Conservation (phyloP, 192 early-diverging fungal species). For the Dispira parvispora region DNA sequence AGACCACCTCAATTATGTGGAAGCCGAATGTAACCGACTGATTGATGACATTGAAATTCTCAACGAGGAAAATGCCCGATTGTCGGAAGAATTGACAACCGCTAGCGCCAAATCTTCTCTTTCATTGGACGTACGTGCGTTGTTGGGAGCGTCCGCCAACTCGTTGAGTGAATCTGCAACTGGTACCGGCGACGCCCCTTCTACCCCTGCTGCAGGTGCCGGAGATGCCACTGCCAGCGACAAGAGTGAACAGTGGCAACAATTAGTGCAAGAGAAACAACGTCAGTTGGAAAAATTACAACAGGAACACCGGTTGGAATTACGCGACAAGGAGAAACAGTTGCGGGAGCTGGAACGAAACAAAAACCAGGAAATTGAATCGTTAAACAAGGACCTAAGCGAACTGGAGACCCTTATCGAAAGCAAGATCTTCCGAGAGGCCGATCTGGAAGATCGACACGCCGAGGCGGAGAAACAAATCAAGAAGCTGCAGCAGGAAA, state of each 20-base stretch:
- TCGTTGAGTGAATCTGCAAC: not conserved
- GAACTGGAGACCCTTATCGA: constrained; percentile 51
- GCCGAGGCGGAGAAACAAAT: constrained; percentile 12
- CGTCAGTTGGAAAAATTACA: constrained; percentile 24
- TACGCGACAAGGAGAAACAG: constrained; percentile 29
- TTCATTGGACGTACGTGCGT: not conserved
- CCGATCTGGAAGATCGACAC: constrained; percentile 42
- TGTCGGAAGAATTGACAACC: constrained; percentile 23
- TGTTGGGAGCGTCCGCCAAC: not conserved
- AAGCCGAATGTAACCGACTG: constrained; percentile 52
- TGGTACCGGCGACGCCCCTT: not conserved
- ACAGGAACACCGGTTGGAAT: constrained; percentile 30
- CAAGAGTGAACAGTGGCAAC: not conserved
- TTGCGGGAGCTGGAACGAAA: constrained; percentile 34
- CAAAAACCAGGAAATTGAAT: constrained; percentile 39
- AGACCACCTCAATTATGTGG: constrained; percentile 36
- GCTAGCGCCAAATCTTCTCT: constrained; percentile 15
- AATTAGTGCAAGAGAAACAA: constrained; percentile 1
- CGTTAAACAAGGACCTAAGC: constrained; percentile 44
- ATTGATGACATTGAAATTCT: constrained; percentile 63
- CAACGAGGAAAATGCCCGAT: constrained; percentile 33
- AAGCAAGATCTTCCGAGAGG: constrained; percentile 55
- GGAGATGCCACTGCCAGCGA: not conserved
- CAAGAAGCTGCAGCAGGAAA: constrained; percentile 29
- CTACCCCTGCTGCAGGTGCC: not conserved